phyloP scores from a whole-genome alignment of 1,284 basidiomycete species.

The Cryptococcus sp. region DNA sequence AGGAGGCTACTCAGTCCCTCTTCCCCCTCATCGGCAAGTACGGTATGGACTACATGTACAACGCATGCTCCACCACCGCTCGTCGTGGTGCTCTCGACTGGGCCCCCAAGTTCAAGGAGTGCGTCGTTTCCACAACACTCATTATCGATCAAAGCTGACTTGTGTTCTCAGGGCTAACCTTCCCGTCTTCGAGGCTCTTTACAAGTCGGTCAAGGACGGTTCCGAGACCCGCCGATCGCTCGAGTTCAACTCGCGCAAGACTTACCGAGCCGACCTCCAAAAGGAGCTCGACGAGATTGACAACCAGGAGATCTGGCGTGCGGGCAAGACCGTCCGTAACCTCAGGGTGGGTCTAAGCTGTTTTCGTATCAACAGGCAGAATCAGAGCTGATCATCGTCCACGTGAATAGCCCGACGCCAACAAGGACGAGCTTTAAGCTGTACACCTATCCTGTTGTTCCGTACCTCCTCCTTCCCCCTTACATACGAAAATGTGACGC shows the following conservation, averaged over 20 bases:
- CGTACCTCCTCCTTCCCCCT: background rate
- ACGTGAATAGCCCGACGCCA: conserved; percentile 39
- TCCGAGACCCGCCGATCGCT: conserved; percentile 96
- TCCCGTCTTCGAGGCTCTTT: conserved; percentile 90
- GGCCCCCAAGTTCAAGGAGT: conserved; percentile 91
- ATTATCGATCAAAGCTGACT: background rate
- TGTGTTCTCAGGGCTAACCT: conserved; percentile 67
- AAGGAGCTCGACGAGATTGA: conserved; percentile 95
- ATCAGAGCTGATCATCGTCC: conserved; percentile 2
- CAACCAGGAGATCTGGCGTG: conserved; percentile 88
- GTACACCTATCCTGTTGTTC: background rate
- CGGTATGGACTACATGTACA: conserved; percentile 99
- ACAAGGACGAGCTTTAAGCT: conserved; percentile 48
- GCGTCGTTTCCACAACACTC: conserved; percentile 7
- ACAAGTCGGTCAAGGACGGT: conserved; percentile 91
- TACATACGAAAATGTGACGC: background rate
- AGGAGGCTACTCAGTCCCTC: conserved; percentile 98
- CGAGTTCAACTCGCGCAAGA: conserved; percentile 90
- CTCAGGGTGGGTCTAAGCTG: conserved; percentile 42
- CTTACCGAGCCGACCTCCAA: conserved; percentile 91
- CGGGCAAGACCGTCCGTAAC: conserved; percentile 64
- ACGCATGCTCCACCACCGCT: conserved; percentile 97
- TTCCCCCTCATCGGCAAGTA: conserved; percentile 96
- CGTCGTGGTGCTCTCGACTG: conserved; percentile 98
- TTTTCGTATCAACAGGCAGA: background rate